phyloP scores from a whole-genome alignment of 441 rosid species.

The Viola pubescens region DNA sequence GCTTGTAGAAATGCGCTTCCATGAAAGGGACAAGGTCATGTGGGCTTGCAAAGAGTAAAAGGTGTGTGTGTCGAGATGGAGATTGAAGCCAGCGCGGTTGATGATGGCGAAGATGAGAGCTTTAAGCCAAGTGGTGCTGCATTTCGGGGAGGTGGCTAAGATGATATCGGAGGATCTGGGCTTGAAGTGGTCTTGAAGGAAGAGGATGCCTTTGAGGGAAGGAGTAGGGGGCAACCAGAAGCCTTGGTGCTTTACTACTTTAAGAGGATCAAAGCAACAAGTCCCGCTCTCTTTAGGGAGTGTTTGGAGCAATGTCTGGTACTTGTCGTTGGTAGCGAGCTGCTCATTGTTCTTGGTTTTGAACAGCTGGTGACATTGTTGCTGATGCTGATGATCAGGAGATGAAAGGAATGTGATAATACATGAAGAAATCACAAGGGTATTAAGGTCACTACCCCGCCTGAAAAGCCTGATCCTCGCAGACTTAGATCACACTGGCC shows the following conservation, averaged over 20 bases:
- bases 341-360: too few species aligned
- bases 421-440: too few species aligned
- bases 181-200: constrained; percentile 1
- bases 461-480: too few species aligned
- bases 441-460: too few species aligned
- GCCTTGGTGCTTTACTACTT: too few species aligned
- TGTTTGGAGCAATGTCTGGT: not conserved
- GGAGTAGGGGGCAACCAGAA: not conserved
- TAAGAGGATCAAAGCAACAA: not conserved
- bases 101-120: constrained; percentile 12
- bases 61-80: constrained; percentile 8
- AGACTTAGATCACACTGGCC: too few species aligned
- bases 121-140: constrained; percentile 35
- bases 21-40: constrained; percentile 27
- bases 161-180: not conserved
- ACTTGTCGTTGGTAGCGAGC: not conserved
- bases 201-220: not conserved
- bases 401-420: too few species aligned
- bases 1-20: constrained; percentile 13
- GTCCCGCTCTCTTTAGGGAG: not conserved
- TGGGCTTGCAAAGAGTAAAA: constrained; percentile 26
- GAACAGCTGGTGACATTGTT: too few species aligned
- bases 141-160: constrained; percentile 31
- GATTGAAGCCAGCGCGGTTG: constrained; percentile 2
- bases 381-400: too few species aligned